Percentiles rank a stretch among this genome's conserved stretches.
Conservation (phyloP, 139 green algal genomes). For the Chlorella sp. region DNA sequence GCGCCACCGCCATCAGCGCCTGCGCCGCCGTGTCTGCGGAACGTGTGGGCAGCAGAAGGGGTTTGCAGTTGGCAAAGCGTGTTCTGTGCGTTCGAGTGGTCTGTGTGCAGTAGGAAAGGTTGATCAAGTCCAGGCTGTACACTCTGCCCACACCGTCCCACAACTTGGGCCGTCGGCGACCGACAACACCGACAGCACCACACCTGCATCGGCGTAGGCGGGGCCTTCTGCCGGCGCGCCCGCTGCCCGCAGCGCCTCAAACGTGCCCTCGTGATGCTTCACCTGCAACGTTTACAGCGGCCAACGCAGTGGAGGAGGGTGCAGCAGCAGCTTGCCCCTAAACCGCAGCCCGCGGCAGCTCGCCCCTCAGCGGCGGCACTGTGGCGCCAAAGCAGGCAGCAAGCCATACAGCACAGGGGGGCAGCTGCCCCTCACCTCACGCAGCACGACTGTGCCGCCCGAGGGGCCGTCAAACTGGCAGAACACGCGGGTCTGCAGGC, state of each 20-base stretch:
- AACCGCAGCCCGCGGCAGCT: slow-evolving; percentile 2
- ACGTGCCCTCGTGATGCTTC: slow-evolving; percentile 69
- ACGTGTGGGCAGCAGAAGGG: background rate
- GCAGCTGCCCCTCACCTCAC: slow-evolving; percentile 27
- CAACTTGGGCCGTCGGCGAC: too few species aligned
- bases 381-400: slow-evolving; percentile 14
- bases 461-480: slow-evolving; percentile 22
- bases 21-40: slow-evolving; percentile 55
- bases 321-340: background rate
- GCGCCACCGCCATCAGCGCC: slow-evolving; percentile 65
- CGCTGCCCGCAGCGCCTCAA: slow-evolving; percentile 53
- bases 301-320: background rate
- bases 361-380: background rate
- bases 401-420: background rate
- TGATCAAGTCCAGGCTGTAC: background rate
- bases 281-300: slow-evolving; percentile 40
- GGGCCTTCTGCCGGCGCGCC: slow-evolving; percentile 60
- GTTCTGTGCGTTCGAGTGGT: too few species aligned
- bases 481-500: slow-evolving; percentile 12
- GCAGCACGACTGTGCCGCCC: background rate
- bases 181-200: too few species aligned
- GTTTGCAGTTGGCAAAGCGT: too few species aligned
- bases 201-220: slow-evolving; percentile 61
- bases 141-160: too few species aligned
- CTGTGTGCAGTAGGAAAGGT: background rate